phyloP scores from a whole-genome alignment of 768 basidiomycete species.

The Tricholoma terreum region DNA sequence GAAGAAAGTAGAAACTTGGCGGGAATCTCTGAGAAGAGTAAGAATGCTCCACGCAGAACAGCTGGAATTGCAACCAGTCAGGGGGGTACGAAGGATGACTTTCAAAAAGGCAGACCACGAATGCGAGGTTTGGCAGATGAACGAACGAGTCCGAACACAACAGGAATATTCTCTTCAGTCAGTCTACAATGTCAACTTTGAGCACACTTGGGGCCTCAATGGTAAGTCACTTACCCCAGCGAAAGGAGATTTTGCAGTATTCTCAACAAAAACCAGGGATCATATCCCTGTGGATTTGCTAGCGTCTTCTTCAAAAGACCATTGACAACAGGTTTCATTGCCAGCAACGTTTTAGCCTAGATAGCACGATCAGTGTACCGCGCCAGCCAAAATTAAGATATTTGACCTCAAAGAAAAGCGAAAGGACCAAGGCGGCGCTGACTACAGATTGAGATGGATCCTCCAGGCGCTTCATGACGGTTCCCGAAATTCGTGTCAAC shows the following conservation, averaged over 20 bases:
- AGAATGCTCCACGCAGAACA: slow-evolving; percentile 37
- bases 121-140: slow-evolving; percentile 19
- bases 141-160: slow-evolving; percentile 25
- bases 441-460: slow-evolving; percentile 45
- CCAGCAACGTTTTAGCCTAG: background rate
- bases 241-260: slow-evolving; percentile 24
- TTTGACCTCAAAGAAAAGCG: slow-evolving; percentile 24
- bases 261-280: slow-evolving; percentile 17
- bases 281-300: background rate
- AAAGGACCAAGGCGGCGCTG: slow-evolving; percentile 42
- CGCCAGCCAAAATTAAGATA: background rate
- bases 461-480: slow-evolving; percentile 37
- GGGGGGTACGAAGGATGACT: background rate
- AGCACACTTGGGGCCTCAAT: background rate
- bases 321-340: slow-evolving; percentile 1
- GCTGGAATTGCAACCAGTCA: slow-evolving; percentile 17
- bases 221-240: slow-evolving; percentile 27
- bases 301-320: slow-evolving; percentile 6
- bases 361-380: background rate
- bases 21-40: slow-evolving; percentile 27
- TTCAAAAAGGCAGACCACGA: slow-evolving; percentile 17
- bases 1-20: slow-evolving; percentile 25
- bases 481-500: slow-evolving; percentile 38
- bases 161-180: slow-evolving; percentile 19
- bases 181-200: slow-evolving; percentile 12